Percentiles rank a stretch among this genome's conserved stretches.
phyloP scores from a whole-genome alignment of 345 rosid genomes.

The Camelina laxa region DNA sequence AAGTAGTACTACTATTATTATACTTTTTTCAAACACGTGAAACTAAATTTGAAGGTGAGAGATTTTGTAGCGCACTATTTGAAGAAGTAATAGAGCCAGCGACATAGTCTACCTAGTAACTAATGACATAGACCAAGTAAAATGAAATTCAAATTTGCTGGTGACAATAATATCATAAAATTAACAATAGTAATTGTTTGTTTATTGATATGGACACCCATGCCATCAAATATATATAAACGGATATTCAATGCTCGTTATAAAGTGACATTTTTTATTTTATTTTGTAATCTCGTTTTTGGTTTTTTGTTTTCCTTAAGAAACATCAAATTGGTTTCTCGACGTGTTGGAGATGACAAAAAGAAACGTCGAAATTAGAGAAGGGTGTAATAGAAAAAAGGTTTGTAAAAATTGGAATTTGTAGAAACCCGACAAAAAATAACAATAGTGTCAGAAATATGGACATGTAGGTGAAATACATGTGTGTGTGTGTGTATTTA shows the following conservation, averaged over 20 bases:
- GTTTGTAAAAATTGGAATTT: conserved; percentile 14
- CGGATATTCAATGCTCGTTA: not conserved
- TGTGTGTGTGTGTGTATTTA: conserved; percentile 29
- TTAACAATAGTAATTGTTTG: too few species aligned
- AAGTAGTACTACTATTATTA: not conserved
- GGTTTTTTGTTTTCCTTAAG: not conserved
- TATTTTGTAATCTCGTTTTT: not conserved
- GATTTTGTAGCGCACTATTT: not conserved
- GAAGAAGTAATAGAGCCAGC: not conserved
- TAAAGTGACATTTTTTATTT: not conserved
- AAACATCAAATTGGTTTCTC: conserved; percentile 37
- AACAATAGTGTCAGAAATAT: conserved; percentile 45
- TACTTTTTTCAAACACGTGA: not conserved
- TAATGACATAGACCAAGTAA: conserved; percentile 24
- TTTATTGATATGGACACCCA: conserved; percentile 32
- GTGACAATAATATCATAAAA: too few species aligned
- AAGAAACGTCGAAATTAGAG: conserved; percentile 46
- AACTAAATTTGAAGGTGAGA: not conserved
- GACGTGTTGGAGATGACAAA: conserved; percentile 42
- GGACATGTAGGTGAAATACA: conserved; percentile 26
- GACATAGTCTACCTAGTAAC: not conserved
- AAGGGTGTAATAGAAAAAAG: not conserved
- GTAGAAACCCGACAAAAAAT: conserved; percentile 37
- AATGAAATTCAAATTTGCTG: conserved; percentile 5
- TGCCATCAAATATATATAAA: conserved; percentile 22